Base-by-base conservation (phyloP, 306 rosid species). In the Nissolia schottii region DNA sequence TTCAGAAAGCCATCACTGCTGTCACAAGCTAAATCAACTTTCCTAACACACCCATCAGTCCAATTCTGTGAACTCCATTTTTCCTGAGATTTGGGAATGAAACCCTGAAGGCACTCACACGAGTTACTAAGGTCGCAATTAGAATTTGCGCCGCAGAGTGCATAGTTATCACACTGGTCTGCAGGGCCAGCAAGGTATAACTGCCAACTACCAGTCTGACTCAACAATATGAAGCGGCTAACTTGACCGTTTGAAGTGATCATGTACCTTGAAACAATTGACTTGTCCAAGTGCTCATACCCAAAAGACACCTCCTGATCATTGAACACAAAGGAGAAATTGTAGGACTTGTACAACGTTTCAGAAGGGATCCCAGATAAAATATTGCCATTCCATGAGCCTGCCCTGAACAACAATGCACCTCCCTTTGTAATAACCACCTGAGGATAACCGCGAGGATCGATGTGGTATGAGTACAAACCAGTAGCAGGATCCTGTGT, bases 11-110 rank as follows among this genome's bases (percentile, higher is more conserved):
- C 59, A 49, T 79, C 83, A 37, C 67, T 50, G 15, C 16, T 35
- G 27, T 29, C 69, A 67, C 79, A 79, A 49, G 12, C 41, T 24
- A 79, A 59, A 37, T 24, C 5, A 10, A 50, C 56, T 56, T 37
- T 66, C 71, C 83, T 22, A 25, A 73, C 71, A 58, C 79, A 79
- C 14, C 83, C 83, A 35, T 73, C 79, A n/a, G 53, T 13, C 83
- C 83, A 79, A 19, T 25, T 29, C 15, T 34, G 69, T 0, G 66
- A 25, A 35, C 51, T 37, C 83, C 83, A 79, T 12, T 73, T 57
- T 7, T 67, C 75, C 61, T 2, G n/a, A 14, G 25, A 46, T 27
- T 67, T 79, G 1, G 83, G 83, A 48, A 32, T 23, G 65, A 79
- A 79, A 46, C 75, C 83, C 38, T 66, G 14, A 68, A 79, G 62